Percentiles rank a stretch among this genome's conserved stretches.
Conservation (phyloP, 1,284 basidiomycete genomes). For the Lentinula novae-zelandiae region DNA sequence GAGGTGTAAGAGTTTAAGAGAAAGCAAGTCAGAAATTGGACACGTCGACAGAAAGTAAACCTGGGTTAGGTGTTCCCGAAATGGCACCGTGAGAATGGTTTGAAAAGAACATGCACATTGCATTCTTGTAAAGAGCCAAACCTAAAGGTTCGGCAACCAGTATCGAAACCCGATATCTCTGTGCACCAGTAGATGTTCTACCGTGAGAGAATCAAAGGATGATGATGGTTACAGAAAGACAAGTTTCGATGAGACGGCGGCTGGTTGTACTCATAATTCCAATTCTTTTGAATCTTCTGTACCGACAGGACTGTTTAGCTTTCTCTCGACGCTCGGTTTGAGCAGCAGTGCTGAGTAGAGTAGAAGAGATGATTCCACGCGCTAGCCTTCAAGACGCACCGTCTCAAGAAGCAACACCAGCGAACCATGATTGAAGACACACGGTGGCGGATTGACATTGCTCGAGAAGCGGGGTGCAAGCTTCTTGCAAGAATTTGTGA, state of each 20-base stretch:
- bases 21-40: too few species aligned
- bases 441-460: constrained; percentile 43
- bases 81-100: too few species aligned
- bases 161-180: too few species aligned
- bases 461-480: constrained; percentile 52
- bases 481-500: constrained; percentile 48
- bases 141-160: too few species aligned
- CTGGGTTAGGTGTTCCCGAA: too few species aligned
- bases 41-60: too few species aligned
- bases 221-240: too few species aligned
- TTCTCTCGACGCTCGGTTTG: neutral
- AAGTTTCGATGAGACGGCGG: constrained; percentile 60
- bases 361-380: neutral
- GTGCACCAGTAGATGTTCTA: too few species aligned
- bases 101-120: too few species aligned
- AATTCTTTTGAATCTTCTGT: constrained; percentile 22
- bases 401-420: neutral
- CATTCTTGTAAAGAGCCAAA: too few species aligned
- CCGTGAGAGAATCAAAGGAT: too few species aligned
- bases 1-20: too few species aligned
- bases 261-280: constrained; percentile 21
- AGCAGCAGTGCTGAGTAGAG: neutral
- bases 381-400: neutral
- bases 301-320: constrained; percentile 18
- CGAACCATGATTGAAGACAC: constrained; percentile 51